These are phyloP conservation scores for Coemansia sp. DNA, from an alignment of 192 early-diverging fungal species.

Conservation along the genomic window DNA sequence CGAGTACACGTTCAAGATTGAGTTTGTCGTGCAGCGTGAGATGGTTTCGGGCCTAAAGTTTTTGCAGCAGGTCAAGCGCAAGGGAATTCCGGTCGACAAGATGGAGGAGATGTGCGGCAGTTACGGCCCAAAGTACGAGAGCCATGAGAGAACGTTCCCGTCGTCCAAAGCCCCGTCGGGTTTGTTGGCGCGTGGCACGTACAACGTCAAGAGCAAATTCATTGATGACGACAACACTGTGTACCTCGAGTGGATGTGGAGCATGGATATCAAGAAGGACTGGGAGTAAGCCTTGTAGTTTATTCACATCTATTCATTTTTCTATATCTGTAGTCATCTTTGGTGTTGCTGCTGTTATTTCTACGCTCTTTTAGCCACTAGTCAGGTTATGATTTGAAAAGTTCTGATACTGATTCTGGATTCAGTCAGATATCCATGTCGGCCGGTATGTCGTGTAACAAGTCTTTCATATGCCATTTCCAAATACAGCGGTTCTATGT, in stretches of 20 bases:
- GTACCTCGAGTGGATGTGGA: slow-evolving; percentile 85
- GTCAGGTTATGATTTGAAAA: too few relatives aligned
- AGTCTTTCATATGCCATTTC: too few relatives aligned
- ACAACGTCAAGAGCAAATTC: slow-evolving; percentile 89
- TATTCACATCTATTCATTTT: slow-evolving; percentile 6
- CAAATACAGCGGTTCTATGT: too few relatives aligned
- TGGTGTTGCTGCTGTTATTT: slow-evolving; percentile 5
- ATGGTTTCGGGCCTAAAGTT: slow-evolving; percentile 95
- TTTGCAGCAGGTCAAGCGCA: slow-evolving; percentile 89
- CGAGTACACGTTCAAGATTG: slow-evolving; percentile 89
- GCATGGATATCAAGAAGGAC: slow-evolving; percentile 88
- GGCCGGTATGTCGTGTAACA: too few relatives aligned
- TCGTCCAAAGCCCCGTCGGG: slow-evolving; percentile 88
- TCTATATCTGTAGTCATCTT: neutral
- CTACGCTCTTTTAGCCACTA: neutral
- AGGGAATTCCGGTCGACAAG: slow-evolving; percentile 83
- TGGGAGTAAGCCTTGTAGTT: slow-evolving; percentile 57
- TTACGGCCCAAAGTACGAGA: slow-evolving; percentile 78
- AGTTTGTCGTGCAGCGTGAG: slow-evolving; percentile 93
- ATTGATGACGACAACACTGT: slow-evolving; percentile 85
- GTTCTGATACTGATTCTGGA: too few relatives aligned
- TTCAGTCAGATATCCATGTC: too few relatives aligned
- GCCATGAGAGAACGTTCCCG: slow-evolving; percentile 83
- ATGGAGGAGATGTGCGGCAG: slow-evolving; percentile 96
- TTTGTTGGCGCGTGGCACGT: slow-evolving; percentile 88